phyloP scores from a whole-genome alignment of 164 flowering plant species.

The Saururus chinensis region DNA sequence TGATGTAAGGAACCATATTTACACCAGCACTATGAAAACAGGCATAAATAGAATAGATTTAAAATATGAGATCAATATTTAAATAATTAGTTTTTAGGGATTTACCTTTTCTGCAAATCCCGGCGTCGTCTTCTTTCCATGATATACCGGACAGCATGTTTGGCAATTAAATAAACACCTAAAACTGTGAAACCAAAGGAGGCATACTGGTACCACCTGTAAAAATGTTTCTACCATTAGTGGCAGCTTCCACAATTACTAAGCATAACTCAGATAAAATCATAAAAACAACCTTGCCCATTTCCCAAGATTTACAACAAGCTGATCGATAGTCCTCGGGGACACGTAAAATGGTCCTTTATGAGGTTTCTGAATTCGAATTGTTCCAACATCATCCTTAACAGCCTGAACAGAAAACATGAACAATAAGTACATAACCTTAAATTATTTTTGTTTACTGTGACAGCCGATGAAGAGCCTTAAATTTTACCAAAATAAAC shows the following conservation, averaged over 20 bases:
- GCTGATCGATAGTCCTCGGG: constrained; percentile 77
- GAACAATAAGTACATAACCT: background rate
- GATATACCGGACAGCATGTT: constrained; percentile 52
- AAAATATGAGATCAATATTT: no score
- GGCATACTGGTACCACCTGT: constrained; percentile 83
- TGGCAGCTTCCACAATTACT: background rate
- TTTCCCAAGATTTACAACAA: constrained; percentile 74
- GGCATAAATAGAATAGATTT: background rate
- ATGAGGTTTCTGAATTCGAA: constrained; percentile 78
- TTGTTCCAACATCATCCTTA: constrained; percentile 84
- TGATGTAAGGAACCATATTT: no score
- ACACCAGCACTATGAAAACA: background rate
- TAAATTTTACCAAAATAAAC: no score
- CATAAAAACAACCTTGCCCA: constrained; percentile 67
- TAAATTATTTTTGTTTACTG: no score
- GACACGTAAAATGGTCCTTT: constrained; percentile 93
- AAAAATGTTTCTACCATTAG: constrained; percentile 2
- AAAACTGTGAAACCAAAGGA: constrained; percentile 71
- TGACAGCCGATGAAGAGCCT: no score
- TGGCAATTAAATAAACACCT: constrained; percentile 72
- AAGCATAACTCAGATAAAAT: background rate
- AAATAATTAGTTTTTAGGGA: no score
- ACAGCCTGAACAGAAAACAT: constrained; percentile 47
- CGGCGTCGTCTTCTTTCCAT: constrained; percentile 67
- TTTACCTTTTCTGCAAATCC: constrained; percentile 70